phyloP scores from a whole-genome alignment of 2,329 filamentous ascomycete genomes.

The Daldinia sp. region DNA sequence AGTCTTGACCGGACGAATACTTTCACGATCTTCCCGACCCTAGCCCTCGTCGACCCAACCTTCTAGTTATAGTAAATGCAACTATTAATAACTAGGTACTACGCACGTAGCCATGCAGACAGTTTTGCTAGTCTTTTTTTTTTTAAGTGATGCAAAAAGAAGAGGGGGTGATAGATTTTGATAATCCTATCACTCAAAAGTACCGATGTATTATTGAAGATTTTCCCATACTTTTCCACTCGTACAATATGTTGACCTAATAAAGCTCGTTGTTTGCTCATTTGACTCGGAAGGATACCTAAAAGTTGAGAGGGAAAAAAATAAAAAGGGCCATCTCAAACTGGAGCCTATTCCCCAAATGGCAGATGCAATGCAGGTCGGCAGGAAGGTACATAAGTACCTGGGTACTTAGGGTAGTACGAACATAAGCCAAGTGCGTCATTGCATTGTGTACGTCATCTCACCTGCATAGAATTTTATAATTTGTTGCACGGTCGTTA shows the following conservation, averaged over 20 bases:
- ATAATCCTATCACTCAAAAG: background rate
- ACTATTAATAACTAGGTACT: constrained; percentile 15
- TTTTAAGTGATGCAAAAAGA: constrained; percentile 1
- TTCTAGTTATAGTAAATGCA: constrained; percentile 14
- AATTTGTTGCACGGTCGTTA: constrained; percentile 17
- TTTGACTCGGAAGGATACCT: constrained; percentile 4
- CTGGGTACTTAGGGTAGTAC: constrained; percentile 11
- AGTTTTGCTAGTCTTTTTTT: constrained; percentile 10
- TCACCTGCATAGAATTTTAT: constrained; percentile 33
- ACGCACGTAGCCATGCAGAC: constrained; percentile 1
- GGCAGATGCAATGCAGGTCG: constrained; percentile 24
- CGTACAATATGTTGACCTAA: too few relatives aligned
- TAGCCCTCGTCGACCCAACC: constrained; percentile 17
- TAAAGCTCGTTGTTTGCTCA: background rate
- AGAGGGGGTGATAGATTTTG: background rate
- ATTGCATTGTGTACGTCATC: constrained; percentile 38
- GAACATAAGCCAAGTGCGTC: constrained; percentile 31
- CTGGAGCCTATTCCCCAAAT: background rate
- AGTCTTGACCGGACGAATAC: constrained; percentile 28
- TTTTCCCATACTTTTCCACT: background rate
- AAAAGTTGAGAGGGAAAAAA: constrained; percentile 3
- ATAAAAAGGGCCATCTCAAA: background rate
- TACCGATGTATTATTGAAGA: too few relatives aligned
- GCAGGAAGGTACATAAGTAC: background rate
- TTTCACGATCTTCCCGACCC: constrained; percentile 27